A percentile compares a stretch with the other conserved stretches of the same genome.
Evolutionary conservation across 768 basidiomycete genomes (phyloP).

Genomic region (Tephrocybe sp.): DNA sequence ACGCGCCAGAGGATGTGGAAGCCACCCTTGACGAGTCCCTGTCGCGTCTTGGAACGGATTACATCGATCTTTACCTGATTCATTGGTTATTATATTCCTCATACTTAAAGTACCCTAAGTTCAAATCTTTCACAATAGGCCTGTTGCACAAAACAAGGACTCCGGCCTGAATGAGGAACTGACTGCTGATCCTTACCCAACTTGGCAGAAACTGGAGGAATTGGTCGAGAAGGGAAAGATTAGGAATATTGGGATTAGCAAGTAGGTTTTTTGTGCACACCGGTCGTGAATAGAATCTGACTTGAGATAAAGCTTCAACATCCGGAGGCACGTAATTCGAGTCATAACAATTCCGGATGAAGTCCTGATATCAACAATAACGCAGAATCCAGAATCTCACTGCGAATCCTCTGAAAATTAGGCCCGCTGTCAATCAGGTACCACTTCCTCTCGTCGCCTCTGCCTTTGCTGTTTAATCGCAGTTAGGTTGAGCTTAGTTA

Average conservation of each 20-base stretch:
- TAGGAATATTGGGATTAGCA: slow-evolving; percentile 82
- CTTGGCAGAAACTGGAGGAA: slow-evolving; percentile 81
- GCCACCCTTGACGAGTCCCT: slow-evolving; percentile 54
- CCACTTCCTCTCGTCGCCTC: background rate
- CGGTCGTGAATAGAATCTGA: background rate
- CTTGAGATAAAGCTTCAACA: slow-evolving; percentile 53
- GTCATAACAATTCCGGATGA: background rate
- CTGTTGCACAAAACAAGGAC: slow-evolving; percentile 63
- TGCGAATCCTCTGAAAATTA: slow-evolving; percentile 56
- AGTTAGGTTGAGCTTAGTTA: slow-evolving; percentile 68
- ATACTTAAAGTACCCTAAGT: background rate
- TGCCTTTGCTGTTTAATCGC: background rate
- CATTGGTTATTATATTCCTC: slow-evolving; percentile 55
- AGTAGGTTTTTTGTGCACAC: slow-evolving; percentile 40
- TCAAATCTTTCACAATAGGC: slow-evolving; percentile 38
- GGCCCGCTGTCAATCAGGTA: slow-evolving; percentile 71
- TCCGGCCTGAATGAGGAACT: slow-evolving; percentile 44
- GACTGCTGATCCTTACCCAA: slow-evolving; percentile 71
- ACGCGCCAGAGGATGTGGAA: slow-evolving; percentile 74
- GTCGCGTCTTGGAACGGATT: slow-evolving; percentile 11
- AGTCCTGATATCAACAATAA: background rate
- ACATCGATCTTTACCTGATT: slow-evolving; percentile 75
- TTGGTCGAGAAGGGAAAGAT: slow-evolving; percentile 76
- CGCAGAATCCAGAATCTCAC: slow-evolving; percentile 60
- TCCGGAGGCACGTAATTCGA: slow-evolving; percentile 39